A percentile compares a stretch with the other conserved stretches of the same genome.
Conservation (phyloP, 176 grass and related monocot genomes). For the Pontederia paniculata region DNA sequence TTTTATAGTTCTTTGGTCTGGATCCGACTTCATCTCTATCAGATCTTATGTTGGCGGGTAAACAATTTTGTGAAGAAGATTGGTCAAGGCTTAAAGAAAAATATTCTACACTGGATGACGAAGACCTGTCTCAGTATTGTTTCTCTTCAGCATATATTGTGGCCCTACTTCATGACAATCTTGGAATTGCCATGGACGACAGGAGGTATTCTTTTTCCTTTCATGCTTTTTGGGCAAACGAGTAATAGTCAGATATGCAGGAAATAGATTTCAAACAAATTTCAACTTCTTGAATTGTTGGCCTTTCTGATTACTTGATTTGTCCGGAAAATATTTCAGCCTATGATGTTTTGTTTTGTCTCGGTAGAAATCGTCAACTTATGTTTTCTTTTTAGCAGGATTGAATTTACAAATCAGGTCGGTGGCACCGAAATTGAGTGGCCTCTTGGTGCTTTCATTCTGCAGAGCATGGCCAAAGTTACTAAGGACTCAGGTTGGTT, state of each 20-base stretch:
- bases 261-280: too few relatives aligned
- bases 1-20: conserved; percentile 65
- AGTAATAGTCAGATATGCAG: not conserved
- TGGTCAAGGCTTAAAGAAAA: conserved; percentile 40
- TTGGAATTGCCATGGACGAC: conserved; percentile 55
- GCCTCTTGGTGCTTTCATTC: conserved; percentile 72
- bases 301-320: too few relatives aligned
- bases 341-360: not conserved
- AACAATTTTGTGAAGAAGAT: conserved; percentile 66
- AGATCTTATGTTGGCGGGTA: conserved; percentile 55
- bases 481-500: not conserved
- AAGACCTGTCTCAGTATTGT: conserved; percentile 77
- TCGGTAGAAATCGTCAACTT: not conserved
- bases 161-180: conserved; percentile 63
- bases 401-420: conserved; percentile 60
- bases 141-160: conserved; percentile 93
- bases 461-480: conserved; percentile 21
- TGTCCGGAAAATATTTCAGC: too few relatives aligned
- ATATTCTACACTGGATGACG: conserved; percentile 41
- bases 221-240: conserved; percentile 1
- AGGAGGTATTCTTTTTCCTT: conserved; percentile 33
- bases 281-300: too few relatives aligned
- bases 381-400: conserved; percentile 32
- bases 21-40: conserved; percentile 43
- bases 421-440: conserved; percentile 56